Base-by-base conservation (phyloP, 768 basidiomycete species). In the Termitomyces heimii region DNA sequence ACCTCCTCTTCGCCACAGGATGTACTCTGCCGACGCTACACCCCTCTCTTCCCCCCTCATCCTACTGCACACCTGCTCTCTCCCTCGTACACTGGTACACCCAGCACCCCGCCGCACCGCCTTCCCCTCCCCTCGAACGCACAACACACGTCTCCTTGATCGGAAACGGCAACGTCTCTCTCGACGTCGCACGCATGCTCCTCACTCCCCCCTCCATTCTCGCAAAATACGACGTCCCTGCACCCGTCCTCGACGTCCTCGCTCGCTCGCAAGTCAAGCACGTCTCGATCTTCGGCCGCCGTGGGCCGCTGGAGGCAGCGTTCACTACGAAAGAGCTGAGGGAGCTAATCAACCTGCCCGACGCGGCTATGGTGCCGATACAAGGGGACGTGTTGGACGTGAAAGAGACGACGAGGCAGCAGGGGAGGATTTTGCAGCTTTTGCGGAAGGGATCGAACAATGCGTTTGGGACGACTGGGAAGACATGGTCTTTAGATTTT, bases 41-140 rank as follows among this genome's bases (percentile, higher is more conserved):
- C 71, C 69, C 80, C 12, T 76, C 75, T 47, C 71, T 85, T 6
- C 77, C 78, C 45, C 81, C 77, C 65, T 74, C 69, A 43, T 62
- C 64, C 14, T 65, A 68, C 73, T 73, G 89, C 80, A 68, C 86
- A 2, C 83, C 93, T 1, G 94, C 94, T 0, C 77, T 97, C 3
- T 84, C 82, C 0, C 72, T 99, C 43, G 94, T 99, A 1, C 90
- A 94, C 62, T 98, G 94, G 95, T 98, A 99, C 74, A 98, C 96
- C 13, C 86, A 82, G 47, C 94, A 98, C 68, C 95, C 95, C 1
- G 84, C 84, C 74, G 76, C 10, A 3, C 77, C 81, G 0, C 67
- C 78, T 0, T 77, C 88, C 0, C 85, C 88, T 1, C 75, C 85
- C 0, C 78, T 94, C 2, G 82, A 90, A 31, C 79, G 78, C 40